These are phyloP conservation scores for Penicillium sp. DNA, from an alignment of 2,329 filamentous ascomycete species.

Conservation along the genomic window DNA sequence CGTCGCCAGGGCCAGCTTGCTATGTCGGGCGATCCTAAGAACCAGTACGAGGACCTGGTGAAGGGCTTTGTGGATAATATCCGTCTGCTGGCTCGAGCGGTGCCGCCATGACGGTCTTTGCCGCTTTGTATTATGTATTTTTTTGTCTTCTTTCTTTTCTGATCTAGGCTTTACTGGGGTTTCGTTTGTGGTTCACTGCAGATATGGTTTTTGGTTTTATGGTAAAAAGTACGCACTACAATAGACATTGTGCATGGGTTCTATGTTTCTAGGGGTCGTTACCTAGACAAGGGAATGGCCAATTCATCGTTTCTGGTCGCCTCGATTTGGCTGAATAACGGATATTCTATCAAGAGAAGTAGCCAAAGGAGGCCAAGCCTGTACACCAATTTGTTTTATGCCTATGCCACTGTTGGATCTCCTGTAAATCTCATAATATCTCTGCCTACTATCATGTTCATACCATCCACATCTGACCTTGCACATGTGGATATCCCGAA, in stretches of 20 bases:
- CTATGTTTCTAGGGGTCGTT: neutral
- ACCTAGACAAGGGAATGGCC: neutral
- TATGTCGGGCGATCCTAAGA: slow-evolving; percentile 36
- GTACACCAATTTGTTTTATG: too few relatives aligned
- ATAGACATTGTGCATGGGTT: slow-evolving; percentile 10
- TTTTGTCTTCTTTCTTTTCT: neutral
- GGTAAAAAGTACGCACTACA: slow-evolving; percentile 3
- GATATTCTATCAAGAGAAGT: neutral
- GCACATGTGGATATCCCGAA: too few relatives aligned
- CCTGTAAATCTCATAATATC: too few relatives aligned
- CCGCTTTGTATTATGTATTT: slow-evolving; percentile 18
- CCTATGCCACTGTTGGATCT: too few relatives aligned
- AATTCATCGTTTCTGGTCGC: neutral
- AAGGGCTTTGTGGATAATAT: slow-evolving; percentile 51
- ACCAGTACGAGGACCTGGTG: slow-evolving; percentile 46
- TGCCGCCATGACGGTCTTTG: slow-evolving; percentile 29
- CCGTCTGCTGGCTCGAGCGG: slow-evolving; percentile 42
- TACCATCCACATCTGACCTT: too few relatives aligned
- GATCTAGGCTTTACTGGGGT: slow-evolving; percentile 1
- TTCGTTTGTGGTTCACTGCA: slow-evolving; percentile 8
- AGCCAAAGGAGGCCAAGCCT: too few relatives aligned
- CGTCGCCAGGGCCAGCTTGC: slow-evolving; percentile 44
- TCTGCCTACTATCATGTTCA: too few relatives aligned
- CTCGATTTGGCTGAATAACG: neutral
- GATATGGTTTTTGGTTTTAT: slow-evolving; percentile 10